These are phyloP conservation scores for Hypoxylon lienhwacheense DNA, from an alignment of 495 filamentous ascomycete genomes.

Conservation along the genomic window DNA sequence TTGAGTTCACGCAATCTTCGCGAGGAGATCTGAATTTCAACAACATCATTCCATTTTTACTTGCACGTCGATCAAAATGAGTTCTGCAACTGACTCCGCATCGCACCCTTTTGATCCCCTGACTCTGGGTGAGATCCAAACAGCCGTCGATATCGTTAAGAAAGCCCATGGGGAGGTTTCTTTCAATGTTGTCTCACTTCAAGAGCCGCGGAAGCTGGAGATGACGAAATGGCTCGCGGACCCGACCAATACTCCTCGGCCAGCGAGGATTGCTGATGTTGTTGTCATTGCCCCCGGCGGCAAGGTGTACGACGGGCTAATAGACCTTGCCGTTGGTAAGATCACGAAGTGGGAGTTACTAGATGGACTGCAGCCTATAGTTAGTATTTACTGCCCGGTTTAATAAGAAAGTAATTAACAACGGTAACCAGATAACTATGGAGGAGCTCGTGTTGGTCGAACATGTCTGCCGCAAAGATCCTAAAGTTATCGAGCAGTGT, in stretches of 20 bases:
- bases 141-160: slow-evolving; percentile 67
- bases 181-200: slow-evolving; percentile 90
- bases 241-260: slow-evolving; percentile 62
- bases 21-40: not conserved
- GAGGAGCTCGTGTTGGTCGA: slow-evolving; percentile 92
- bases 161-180: slow-evolving; percentile 70
- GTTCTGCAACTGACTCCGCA: slow-evolving; percentile 23
- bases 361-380: slow-evolving; percentile 81
- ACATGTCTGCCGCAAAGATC: slow-evolving; percentile 73
- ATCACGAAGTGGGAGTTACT: slow-evolving; percentile 76
- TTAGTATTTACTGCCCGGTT: slow-evolving; percentile 38
- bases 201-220: slow-evolving; percentile 83
- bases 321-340: slow-evolving; percentile 72
- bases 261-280: slow-evolving; percentile 76
- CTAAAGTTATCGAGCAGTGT: slow-evolving; percentile 92
- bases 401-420: slow-evolving; percentile 19
- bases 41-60: slow-evolving; percentile 1
- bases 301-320: slow-evolving; percentile 82
- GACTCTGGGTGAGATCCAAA: slow-evolving; percentile 73
- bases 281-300: slow-evolving; percentile 81
- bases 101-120: slow-evolving; percentile 86
- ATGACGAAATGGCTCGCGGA: slow-evolving; percentile 81
- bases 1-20: slow-evolving; percentile 5
- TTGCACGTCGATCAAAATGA: slow-evolving; percentile 20
- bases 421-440: slow-evolving; percentile 73